These are phyloP conservation scores for Verbena officinalis DNA, from an alignment of 257 asterid species.

Conservation along the genomic window DNA sequence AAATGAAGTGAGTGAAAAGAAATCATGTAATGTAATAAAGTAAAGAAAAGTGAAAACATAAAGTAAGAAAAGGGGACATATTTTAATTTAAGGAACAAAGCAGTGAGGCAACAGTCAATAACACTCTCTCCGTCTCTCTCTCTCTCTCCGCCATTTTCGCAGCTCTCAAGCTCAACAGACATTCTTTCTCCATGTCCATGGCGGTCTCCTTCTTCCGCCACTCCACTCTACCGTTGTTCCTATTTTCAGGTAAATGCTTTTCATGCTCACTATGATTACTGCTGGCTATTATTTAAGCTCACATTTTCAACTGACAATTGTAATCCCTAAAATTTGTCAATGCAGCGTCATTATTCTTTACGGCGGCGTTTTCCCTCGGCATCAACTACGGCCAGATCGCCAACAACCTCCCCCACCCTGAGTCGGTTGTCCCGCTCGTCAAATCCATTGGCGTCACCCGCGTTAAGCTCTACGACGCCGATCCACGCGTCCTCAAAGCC, in stretches of 20 bases:
- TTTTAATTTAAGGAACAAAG: neutral
- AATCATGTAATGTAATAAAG: too few species aligned
- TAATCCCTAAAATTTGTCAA: too few species aligned
- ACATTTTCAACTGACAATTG: neutral
- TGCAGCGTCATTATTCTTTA: constrained; percentile 35
- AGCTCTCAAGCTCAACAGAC: neutral
- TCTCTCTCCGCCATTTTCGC: constrained; percentile 9
- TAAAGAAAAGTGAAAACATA: neutral
- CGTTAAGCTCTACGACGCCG: constrained; percentile 86
- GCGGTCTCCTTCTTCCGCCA: constrained; percentile 6
- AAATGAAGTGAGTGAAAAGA: neutral
- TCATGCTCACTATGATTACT: neutral
- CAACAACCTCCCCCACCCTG: constrained; percentile 79
- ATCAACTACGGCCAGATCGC: constrained; percentile 91
- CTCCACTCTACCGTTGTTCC: constrained; percentile 18
- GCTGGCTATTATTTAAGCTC: too few species aligned
- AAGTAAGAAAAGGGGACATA: neutral
- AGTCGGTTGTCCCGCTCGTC: constrained; percentile 59
- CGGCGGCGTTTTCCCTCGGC: constrained; percentile 47
- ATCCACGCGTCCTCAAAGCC: constrained; percentile 67
- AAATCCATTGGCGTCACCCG: constrained; percentile 72
- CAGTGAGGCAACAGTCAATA: neutral
- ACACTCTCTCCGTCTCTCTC: neutral
- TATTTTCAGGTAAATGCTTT: constrained; percentile 25
- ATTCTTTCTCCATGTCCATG: constrained; percentile 9